These are phyloP conservation scores for Hypoxylon sp. DNA, from an alignment of 2,329 filamentous ascomycete species.

Conservation along the genomic window DNA sequence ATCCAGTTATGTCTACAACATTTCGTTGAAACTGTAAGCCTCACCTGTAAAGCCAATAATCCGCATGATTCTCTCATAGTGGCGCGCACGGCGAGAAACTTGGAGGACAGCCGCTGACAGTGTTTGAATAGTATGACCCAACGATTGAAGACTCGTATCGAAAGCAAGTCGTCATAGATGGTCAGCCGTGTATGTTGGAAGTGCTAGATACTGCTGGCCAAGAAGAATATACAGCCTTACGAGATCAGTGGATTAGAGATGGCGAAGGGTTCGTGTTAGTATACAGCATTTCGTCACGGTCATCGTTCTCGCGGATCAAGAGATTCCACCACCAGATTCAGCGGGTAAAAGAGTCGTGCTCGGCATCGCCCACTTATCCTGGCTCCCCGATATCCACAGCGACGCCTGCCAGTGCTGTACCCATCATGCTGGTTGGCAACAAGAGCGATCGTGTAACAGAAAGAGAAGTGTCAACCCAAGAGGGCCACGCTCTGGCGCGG, in stretches of 20 bases:
- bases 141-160: constrained; percentile 91
- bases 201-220: constrained; percentile 97
- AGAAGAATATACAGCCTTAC: constrained; percentile 96
- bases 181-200: constrained; percentile 96
- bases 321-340: constrained; percentile 98
- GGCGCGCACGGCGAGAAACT: constrained; percentile 21
- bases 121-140: constrained; percentile 77
- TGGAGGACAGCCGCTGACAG: constrained; percentile 37
- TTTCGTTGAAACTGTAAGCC: constrained; percentile 90
- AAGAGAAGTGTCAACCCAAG: constrained; percentile 95
- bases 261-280: constrained; percentile 98
- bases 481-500: constrained; percentile 90
- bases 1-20: constrained; percentile 98
- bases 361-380: constrained; percentile 81
- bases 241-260: constrained; percentile 98
- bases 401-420: constrained; percentile 77
- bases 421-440: constrained; percentile 98
- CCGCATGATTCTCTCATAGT: background rate
- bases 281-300: constrained; percentile 97
- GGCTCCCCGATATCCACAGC: constrained; percentile 78
- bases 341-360: constrained; percentile 92
- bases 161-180: constrained; percentile 93
- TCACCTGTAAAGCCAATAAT: background rate
- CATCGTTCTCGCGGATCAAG: constrained; percentile 94
- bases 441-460: constrained; percentile 98